Base-by-base conservation (phyloP, 116 monocot species). In the Posidonia oceanica region DNA sequence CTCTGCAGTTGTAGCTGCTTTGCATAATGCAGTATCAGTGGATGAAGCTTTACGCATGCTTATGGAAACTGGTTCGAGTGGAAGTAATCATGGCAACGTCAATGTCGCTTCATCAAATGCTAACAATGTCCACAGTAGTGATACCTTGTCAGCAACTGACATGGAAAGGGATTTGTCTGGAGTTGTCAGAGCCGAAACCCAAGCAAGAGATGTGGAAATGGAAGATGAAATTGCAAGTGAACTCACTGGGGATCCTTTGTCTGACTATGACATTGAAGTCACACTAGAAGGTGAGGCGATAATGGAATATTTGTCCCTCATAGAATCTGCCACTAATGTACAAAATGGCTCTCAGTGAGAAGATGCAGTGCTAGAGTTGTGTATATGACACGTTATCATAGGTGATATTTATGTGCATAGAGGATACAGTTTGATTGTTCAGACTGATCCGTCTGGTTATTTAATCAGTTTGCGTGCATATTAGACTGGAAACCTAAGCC, bases 181-280 rank as follows among this genome's bases (percentile, higher is more conserved):
- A 39, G 63, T 37, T 7, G 5, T 17, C 17, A 14, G 57, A 40
- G 41, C 38, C 4, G n/a, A 52, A 36, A 44, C 14, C 12, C 48
- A 54, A 41, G 75, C 73, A 37, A 76, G 79, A 60, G 85, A 81
- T 63, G 67, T 59, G 22, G 87, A 70, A 59, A 92, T 97, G 92
- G 96, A 91, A 69, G 72, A 78, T 52, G 96, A 87, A 64, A 74
- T 97, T 69, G 81, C 86, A 2, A 71, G 77, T 48, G 81, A 82
- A 71, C 63, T 96, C 5, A 82, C 66, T 36, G 86, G 87, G 22
- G 92, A 96, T 80, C 54, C 85, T 3, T 68, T 91, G 2, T 80
- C 79, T 64, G 92, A 96, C 76, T 97, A 97, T 72, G 92, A 91
- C 66, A 77, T 97, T 40, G 92, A 91, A 14, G 80, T 87, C 39